Percentiles rank a stretch among this genome's conserved stretches.
phyloP scores from a whole-genome alignment of 1,139 yeast genomes.

The Blastobotrys buckinghamii region DNA sequence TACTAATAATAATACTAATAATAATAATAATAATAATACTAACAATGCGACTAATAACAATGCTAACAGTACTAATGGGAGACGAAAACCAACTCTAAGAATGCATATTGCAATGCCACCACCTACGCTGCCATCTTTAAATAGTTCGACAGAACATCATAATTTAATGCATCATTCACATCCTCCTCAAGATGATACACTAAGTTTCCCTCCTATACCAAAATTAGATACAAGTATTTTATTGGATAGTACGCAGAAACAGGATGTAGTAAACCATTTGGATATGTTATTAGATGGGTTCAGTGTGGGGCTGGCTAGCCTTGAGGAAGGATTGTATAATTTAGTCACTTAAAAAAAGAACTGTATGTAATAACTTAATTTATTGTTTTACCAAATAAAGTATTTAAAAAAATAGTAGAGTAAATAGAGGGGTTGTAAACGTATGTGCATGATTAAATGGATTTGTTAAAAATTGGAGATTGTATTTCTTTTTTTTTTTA shows the following conservation, averaged over 20 bases:
- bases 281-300: conserved; percentile 26
- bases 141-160: background rate
- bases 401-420: conserved; percentile 1
- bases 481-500: conserved; percentile 12
- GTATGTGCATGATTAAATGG: no score
- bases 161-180: background rate
- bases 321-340: conserved; percentile 14
- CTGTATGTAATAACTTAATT: no score
- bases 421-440: background rate
- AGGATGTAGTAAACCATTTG: conserved; percentile 27
- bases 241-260: conserved; percentile 30
- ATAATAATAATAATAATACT: conserved; percentile 3
- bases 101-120: conserved; percentile 29
- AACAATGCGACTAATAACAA: background rate
- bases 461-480: background rate
- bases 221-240: conserved; percentile 27
- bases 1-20: conserved; percentile 4
- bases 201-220: conserved; percentile 22
- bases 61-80: background rate
- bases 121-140: conserved; percentile 16
- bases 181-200: conserved; percentile 3
- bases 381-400: no score
- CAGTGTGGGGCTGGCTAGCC: conserved; percentile 24
- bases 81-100: conserved; percentile 1
- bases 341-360: conserved; percentile 7